Evolutionary conservation across 78 protist species (phyloP).

Genomic region (Dictyostelium purpureum): DNA sequence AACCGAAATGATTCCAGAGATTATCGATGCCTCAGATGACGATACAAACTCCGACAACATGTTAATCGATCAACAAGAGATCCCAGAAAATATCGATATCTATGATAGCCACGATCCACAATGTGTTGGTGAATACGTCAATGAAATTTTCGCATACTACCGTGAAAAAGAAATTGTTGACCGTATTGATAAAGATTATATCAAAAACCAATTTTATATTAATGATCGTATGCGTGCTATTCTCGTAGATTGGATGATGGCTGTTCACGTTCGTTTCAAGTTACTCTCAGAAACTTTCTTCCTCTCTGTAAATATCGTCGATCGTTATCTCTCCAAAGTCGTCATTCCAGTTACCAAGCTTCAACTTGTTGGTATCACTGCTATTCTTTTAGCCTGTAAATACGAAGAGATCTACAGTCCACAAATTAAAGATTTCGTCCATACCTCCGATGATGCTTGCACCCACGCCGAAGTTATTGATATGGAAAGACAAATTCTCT

Average conservation of each 20-base stretch:
- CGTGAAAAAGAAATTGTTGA: slow-evolving; percentile 53
- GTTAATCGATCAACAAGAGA: slow-evolving; percentile 2
- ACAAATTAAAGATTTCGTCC: slow-evolving; percentile 94
- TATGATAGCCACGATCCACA: slow-evolving; percentile 82
- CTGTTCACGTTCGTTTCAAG: slow-evolving; percentile 94
- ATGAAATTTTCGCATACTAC: slow-evolving; percentile 75
- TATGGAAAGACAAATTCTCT: slow-evolving; percentile 92
- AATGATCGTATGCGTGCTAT: slow-evolving; percentile 93
- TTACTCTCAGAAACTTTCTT: slow-evolving; percentile 92
- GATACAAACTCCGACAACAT: background rate
- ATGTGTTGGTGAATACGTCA: slow-evolving; percentile 81
- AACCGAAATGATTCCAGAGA: slow-evolving; percentile 7
- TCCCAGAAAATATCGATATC: slow-evolving; percentile 76
- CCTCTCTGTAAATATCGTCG: slow-evolving; percentile 94
- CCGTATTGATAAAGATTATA: slow-evolving; percentile 34
- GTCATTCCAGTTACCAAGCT: slow-evolving; percentile 61
- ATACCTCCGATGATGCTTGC: slow-evolving; percentile 97
- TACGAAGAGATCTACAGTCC: slow-evolving; percentile 98
- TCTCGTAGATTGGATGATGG: slow-evolving; percentile 97
- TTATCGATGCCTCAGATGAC: background rate
- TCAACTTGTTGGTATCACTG: slow-evolving; percentile 97
- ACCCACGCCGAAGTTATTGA: slow-evolving; percentile 91
- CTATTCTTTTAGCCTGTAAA: slow-evolving; percentile 97
- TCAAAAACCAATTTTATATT: slow-evolving; percentile 57
- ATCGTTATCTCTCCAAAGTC: slow-evolving; percentile 85